phyloP scores from a whole-genome alignment of 148 eudicot species.

The Pharnaceum exiguum region DNA sequence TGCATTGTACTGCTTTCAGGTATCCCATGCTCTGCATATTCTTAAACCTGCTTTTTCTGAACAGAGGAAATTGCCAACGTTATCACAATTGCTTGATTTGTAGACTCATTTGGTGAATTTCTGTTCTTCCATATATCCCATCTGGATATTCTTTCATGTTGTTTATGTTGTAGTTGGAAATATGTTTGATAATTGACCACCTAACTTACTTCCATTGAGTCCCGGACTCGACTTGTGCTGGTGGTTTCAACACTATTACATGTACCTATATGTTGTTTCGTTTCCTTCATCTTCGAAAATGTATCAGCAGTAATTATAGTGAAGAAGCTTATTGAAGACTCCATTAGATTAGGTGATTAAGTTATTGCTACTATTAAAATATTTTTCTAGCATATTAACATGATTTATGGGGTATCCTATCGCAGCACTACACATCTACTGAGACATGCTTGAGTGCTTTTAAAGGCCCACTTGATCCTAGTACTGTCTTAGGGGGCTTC shows the following conservation, averaged over 20 bases:
- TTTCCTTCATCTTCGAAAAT: too few relatives aligned
- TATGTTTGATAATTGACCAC: too few relatives aligned
- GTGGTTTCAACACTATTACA: too few relatives aligned
- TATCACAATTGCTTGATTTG: too few relatives aligned
- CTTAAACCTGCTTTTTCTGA: neutral
- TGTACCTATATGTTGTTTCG: too few relatives aligned
- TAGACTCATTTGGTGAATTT: too few relatives aligned
- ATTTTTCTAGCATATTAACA: neutral
- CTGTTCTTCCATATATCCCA: too few relatives aligned
- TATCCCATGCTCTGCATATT: slow-evolving; percentile 1
- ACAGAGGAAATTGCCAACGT: neutral
- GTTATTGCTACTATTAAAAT: neutral
- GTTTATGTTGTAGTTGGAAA: too few relatives aligned
- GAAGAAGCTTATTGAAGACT: slow-evolving; percentile 1
- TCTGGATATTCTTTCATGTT: too few relatives aligned
- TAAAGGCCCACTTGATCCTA: slow-evolving; percentile 73
- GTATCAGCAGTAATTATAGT: too few relatives aligned
- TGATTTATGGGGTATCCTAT: slow-evolving; percentile 10
- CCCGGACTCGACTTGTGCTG: too few relatives aligned
- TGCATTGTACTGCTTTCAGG: slow-evolving; percentile 77
- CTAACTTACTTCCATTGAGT: too few relatives aligned
- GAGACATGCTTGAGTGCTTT: slow-evolving; percentile 66
- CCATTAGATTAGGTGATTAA: neutral
- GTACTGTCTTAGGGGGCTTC: slow-evolving; percentile 62
- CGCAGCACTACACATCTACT: slow-evolving; percentile 63